Evolutionary conservation across 2,329 filamentous ascomycete species (phyloP), one percentile per base, ranked within the genome.

Genomic region (Cladophialophora yegresii): DNA sequence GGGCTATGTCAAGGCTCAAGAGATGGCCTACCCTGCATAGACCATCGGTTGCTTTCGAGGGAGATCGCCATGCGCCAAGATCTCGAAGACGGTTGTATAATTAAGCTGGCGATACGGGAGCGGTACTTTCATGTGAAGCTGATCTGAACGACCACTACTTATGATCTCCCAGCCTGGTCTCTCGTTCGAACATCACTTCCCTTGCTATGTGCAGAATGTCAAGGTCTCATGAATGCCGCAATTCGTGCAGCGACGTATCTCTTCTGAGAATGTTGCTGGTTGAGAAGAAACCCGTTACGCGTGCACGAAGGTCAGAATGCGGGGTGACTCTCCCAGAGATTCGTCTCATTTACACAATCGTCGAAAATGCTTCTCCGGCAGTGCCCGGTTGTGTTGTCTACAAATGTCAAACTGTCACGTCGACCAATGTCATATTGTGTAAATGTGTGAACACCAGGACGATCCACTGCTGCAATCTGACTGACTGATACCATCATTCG

Each of bases 1-100:
- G 6, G 64, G 64, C 20, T 67, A 67, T 53, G 60, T 51, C 13
- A 65, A 67, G 50, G 59, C 63, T 13, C 58, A 65, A 22, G 55
- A 43, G 9, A 67, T 65, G 65, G 32, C 62, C 9, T 67, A 67
- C 58, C 57, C 57, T 54, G 60, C 60, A n/a, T 32, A 50, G 30
- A 50, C 30, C 4, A 33, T 54, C 16, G 26, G 28, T 22, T 16
- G 1, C 8, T 20, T n/a, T 8, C n/a, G 5, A n/a, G n/a, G 10
- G 16, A 6, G 13, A n/a, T 43, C 36, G 7, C 4, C 0, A 6
- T 40, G 36, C 13, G 36, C 36, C 16, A 7, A 40, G 13, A n/a
- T 40, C 4, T 40, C 6, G n/a, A n/a, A 16, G 36, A 13, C n/a
- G 36, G 7, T 7, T n/a, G 1, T 54, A 30, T 16, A 12, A 33